Evolutionary conservation across 495 filamentous ascomycete species (phyloP), one percentile per base, ranked within the genome.

Genomic region (Letharia columbiana): DNA sequence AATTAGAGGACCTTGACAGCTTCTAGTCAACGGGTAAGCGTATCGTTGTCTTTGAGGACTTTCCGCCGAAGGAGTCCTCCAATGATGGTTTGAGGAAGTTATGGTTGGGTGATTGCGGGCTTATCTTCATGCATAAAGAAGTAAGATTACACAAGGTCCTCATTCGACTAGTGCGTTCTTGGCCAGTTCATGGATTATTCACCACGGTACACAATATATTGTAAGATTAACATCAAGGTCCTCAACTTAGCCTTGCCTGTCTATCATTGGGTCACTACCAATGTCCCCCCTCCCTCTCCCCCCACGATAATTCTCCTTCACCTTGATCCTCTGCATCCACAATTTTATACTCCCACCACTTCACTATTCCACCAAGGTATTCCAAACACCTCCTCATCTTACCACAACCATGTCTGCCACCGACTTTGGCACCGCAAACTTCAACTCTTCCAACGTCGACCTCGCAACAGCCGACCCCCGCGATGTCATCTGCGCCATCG

Each of bases 361-460:
- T 15, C 44, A 50, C 47, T 3, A 23, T 11, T 50, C 54, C 54
- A 37, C 54, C 23, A 28, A 28, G 23, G 0, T 0, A 33, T 39
- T 37, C 5, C 31, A 17, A 57, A 10, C 54, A 0, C 15, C 54
- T 12, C 7, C 33, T 1, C 5, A 10, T 37, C 6, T 31, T 18
- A 11, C 37, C 9, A 42, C 7, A 47, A 41, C 0, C 3, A 64
- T 64, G 62, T 64, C 62, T 52, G 3, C 45, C 33, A 56, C 35
- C 39, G 49, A 64, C 33, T 64, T 64, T 23, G 47, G 49, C 0
- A 56, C 23, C 50, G 15, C 63, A 37, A 28, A 41, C 28, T 80
- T 79, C 65, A 69, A 80, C 60, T 71, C 78, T 8, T 72, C 69
- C 65, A 77, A 72, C 63, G 77, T 80, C 68, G 69, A 80, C 59